Base-by-base conservation (phyloP, 208 protist genomes). In the Acanthamoeba divionensis region DNA sequence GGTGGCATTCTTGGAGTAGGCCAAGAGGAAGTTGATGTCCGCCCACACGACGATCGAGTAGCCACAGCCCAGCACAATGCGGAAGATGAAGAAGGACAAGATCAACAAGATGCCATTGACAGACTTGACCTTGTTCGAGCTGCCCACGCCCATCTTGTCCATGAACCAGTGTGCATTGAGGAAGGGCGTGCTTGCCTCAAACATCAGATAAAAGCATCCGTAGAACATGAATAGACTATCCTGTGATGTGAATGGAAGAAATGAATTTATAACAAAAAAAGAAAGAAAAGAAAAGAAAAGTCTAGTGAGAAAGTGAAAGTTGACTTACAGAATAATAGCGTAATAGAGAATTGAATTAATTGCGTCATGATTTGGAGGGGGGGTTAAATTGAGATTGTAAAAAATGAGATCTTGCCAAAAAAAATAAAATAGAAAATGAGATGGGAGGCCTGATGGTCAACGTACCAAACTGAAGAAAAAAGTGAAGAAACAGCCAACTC, bases 191-290 rank as follows among this genome's bases (percentile, higher is more conserved):
- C 71, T 82, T 13, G 48, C 38, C 71, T 82, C 71, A 54, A 82
- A 82, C 4, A 52, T 60, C 8, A 82, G 15, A 52, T 82, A 82
- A 31, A 82, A 82, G 29, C 29, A 82, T 26, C 71, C 71, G 24
- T 82, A 82, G 45, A 47, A 82, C 71, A 82, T 82, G 47, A 82
- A 82, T 52, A 41, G 18, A 10, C 71, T 52, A 29, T 82, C 71
- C 71, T 82, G 66, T 1, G 31, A n/a, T 71, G 63, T 36, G 29
- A 10, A 36, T 33, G 31, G 15, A 48, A 66, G 65, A 73, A 38
- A 15, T n/a, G n/a, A n/a, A n/a, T n/a, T n/a, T n/a, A n/a, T n/a
- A n/a, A n/a, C n/a, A 73, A 41, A 73, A 4, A 4, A n/a, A 73
- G n/a, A n/a, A n/a, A n/a, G n/a, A n/a, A n/a, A n/a, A n/a, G n/a